These are phyloP conservation scores for Aspergillus calidoustus DNA, from an alignment of 2,329 filamentous ascomycete species.

Conservation along the genomic window DNA sequence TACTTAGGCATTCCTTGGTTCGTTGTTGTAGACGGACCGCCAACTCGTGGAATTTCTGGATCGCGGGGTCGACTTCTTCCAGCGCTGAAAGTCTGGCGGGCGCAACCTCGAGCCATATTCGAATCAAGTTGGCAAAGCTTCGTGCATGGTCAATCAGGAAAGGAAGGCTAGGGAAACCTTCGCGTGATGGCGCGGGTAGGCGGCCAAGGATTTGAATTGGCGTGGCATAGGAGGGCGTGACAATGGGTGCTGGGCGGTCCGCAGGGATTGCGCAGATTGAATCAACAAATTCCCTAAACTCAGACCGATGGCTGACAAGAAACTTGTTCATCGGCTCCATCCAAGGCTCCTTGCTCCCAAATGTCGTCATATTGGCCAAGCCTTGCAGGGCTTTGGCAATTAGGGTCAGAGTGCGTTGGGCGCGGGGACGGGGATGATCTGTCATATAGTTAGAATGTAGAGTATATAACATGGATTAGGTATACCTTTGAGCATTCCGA, in stretches of 20 bases:
- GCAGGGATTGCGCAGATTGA: slow-evolving; percentile 80
- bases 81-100: slow-evolving; percentile 45
- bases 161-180: slow-evolving; percentile 91
- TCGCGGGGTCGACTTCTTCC: slow-evolving; percentile 42
- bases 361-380: slow-evolving; percentile 85
- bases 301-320: slow-evolving; percentile 71
- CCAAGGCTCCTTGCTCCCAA: slow-evolving; percentile 95
- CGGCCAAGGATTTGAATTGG: slow-evolving; percentile 87
- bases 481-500: slow-evolving; percentile 75
- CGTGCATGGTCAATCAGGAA: slow-evolving; percentile 89
- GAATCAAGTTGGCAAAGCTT: slow-evolving; percentile 81
- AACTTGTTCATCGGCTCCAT: slow-evolving; percentile 99
- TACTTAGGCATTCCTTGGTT: slow-evolving; percentile 51
- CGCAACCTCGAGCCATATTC: slow-evolving; percentile 53
- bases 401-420: slow-evolving; percentile 85
- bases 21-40: slow-evolving; percentile 49
- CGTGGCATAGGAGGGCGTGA: slow-evolving; percentile 87
- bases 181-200: slow-evolving; percentile 76
- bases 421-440: slow-evolving; percentile 81
- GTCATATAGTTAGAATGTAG: neutral
- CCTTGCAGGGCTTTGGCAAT: slow-evolving; percentile 93
- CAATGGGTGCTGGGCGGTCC: slow-evolving; percentile 65
- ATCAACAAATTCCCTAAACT: slow-evolving; percentile 88
- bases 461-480: neutral
- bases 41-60: slow-evolving; percentile 50